Base-by-base conservation (phyloP, 2,329 filamentous ascomycete genomes). In the Calonectria henricotiae region DNA sequence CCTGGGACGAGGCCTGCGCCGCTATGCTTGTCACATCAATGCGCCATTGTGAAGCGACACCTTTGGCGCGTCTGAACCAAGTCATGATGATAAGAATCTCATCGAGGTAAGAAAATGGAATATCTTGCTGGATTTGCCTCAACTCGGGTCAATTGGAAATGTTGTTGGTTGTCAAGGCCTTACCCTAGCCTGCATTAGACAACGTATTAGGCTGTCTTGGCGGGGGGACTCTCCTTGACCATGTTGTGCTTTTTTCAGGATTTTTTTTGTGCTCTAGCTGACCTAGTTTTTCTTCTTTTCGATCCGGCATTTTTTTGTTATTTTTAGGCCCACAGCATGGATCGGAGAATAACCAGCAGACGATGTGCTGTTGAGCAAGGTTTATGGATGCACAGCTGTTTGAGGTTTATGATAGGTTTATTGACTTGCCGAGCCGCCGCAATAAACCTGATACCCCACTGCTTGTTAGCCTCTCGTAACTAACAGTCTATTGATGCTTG, bases 341-440 rank as follows among this genome's bases (percentile, higher is more conserved):
- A 27, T 70, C 68, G 68, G 68, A 68, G 39, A 70, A 70, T 70
- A 70, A 68, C 47, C 39, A 58, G 62, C 51, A 61, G 44, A 30
- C 54, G 62, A 69, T 66, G 67, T 54, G 67, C 54, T 46, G 37
- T n/a, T 41, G 8, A 6, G 47, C 67, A 69, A 58, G 67, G 67
- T 39, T 69, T 25, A 58, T 55, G 67, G 67, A 55, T 65, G 54
- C 23, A 61, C 62, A 49, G 13, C 23, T 66, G 62, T 47, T 41
- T 65, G 61, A 63, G 47, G 55, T 62, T 65, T 47, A 65, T 65
- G 47, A 49, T 47, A 46, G 62, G 39, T 55, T 51, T 37, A 46
- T 30, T 39, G 47, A 62, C 55, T 44, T 66, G 30, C 55, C 55
- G 43, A 55, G 55, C 55, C n/a, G 43, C 37, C 47, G 13, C 44